Conservation (phyloP, 1,284 basidiomycete genomes). For the Athelia sp. region DNA sequence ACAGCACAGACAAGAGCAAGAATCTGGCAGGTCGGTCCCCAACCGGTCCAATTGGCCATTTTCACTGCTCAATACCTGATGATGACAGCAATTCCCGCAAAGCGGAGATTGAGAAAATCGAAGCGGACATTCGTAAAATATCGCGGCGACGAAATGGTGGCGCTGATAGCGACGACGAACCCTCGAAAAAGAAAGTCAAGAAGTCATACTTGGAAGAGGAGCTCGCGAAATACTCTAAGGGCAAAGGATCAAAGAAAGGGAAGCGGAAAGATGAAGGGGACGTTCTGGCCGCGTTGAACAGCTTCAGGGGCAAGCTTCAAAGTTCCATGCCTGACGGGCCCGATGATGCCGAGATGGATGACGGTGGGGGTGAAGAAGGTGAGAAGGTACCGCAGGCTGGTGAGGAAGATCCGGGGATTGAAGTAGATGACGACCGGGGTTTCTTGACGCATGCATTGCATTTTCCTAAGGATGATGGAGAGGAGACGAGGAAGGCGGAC, state of each 20-base stretch:
- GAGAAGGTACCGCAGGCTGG: conserved; percentile 11
- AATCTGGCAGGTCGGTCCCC: conserved; percentile 44
- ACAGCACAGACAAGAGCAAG: conserved; percentile 66
- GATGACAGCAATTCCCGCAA: conserved; percentile 55
- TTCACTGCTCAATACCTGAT: neutral
- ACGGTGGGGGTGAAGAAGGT: conserved; percentile 13
- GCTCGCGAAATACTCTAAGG: conserved; percentile 72
- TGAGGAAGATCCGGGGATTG: conserved; percentile 49
- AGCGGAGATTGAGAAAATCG: conserved; percentile 82
- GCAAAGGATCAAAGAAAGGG: conserved; percentile 58
- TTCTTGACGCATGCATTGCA: conserved; percentile 76
- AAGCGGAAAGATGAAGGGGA: conserved; percentile 74
- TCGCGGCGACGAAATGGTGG: conserved; percentile 46
- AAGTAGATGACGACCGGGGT: conserved; percentile 78
- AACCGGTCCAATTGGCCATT: conserved; percentile 1
- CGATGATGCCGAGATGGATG: conserved; percentile 23
- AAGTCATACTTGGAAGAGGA: conserved; percentile 77
- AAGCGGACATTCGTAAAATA: conserved; percentile 80
- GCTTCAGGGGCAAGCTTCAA: conserved; percentile 70
- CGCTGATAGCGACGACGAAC: conserved; percentile 57
- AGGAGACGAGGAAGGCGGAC: conserved; percentile 77
- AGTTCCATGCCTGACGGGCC: conserved; percentile 31
- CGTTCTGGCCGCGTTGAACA: conserved; percentile 64
- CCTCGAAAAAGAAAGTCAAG: conserved; percentile 50
- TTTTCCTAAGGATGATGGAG: conserved; percentile 75